These are phyloP conservation scores for Tolypocladium ophioglossoides DNA, from an alignment of 2,329 filamentous ascomycete genomes.

Conservation along the genomic window DNA sequence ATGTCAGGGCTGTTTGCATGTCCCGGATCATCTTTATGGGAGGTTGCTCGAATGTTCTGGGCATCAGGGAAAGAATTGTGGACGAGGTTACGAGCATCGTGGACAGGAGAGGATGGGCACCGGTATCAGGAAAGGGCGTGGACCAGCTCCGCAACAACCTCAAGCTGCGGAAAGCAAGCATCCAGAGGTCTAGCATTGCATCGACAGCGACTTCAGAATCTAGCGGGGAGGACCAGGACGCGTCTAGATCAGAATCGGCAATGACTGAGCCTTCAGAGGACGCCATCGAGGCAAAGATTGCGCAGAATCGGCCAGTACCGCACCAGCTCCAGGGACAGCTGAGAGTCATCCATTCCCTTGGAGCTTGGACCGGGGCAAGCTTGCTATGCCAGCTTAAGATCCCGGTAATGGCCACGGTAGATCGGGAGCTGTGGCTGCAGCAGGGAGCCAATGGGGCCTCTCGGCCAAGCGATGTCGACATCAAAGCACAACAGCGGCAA, in stretches of 20 bases:
- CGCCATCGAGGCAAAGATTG: constrained; percentile 25
- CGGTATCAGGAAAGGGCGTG: constrained; percentile 59
- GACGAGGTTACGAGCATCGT: constrained; percentile 63
- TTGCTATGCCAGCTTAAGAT: constrained; percentile 58
- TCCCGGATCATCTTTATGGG: constrained; percentile 80
- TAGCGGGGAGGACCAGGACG: constrained; percentile 13
- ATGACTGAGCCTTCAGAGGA: constrained; percentile 16
- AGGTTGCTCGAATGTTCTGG: constrained; percentile 67
- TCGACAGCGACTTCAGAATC: constrained; percentile 12
- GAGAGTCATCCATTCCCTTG: constrained; percentile 57
- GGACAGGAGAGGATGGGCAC: constrained; percentile 63
- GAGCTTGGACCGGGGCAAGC: constrained; percentile 66
- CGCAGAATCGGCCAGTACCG: constrained; percentile 22
- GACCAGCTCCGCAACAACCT: constrained; percentile 39
- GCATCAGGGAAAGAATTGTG: constrained; percentile 66
- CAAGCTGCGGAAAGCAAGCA: constrained; percentile 23
- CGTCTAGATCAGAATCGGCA: constrained; percentile 11
- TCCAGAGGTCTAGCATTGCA: constrained; percentile 8
- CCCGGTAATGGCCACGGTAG: constrained; percentile 57
- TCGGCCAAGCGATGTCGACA: constrained; percentile 47
- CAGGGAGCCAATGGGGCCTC: constrained; percentile 55
- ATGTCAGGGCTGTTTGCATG: constrained; percentile 79
- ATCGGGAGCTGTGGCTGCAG: constrained; percentile 60
- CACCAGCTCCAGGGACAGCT: constrained; percentile 45
- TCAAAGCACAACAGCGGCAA: constrained; percentile 48